These are phyloP conservation scores for Bothriochloa decipiens DNA, from an alignment of 176 grass and related monocot species.

Conservation along the genomic window DNA sequence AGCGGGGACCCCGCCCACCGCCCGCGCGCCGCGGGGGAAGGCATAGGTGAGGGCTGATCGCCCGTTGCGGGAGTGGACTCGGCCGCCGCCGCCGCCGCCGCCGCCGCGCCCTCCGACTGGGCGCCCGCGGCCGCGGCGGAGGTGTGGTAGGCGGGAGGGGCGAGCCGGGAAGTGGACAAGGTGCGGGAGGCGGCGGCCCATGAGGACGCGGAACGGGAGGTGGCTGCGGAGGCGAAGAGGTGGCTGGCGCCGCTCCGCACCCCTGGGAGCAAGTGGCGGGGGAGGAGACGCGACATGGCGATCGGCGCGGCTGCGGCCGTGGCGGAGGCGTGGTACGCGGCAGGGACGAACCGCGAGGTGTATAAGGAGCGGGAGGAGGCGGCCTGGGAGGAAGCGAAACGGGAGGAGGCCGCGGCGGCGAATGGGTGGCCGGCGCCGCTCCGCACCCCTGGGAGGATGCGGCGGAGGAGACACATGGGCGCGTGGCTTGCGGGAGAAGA, in stretches of 20 bases:
- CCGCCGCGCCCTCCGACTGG: background rate
- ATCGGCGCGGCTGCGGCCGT: constrained; percentile 9
- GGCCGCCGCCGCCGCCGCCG: background rate
- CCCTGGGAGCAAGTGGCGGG: background rate
- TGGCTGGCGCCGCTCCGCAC: background rate
- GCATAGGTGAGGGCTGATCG: background rate
- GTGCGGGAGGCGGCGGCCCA: background rate
- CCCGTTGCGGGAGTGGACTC: background rate
- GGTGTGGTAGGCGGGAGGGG: constrained; percentile 24
- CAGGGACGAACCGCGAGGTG: no score
- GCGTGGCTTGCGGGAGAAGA: no score
- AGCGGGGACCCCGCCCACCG: constrained; percentile 49
- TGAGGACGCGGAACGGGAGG: background rate
- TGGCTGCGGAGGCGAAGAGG: background rate
- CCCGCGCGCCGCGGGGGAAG: constrained; percentile 32
- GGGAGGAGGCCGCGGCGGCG: no score
- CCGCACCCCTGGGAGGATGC: no score
- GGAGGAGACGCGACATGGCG: constrained; percentile 58
- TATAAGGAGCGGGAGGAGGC: no score
- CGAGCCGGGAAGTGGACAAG: background rate
- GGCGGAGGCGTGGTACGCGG: no score
- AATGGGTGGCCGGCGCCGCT: no score
- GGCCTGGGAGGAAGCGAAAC: no score
- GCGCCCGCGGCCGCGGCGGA: constrained; percentile 15
- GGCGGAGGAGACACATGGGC: no score